A percentile compares a stretch with the other conserved stretches of the same genome.
These are phyloP conservation scores for Rhodosporidiobolus odoratus DNA, from an alignment of 768 basidiomycete species.

Conservation along the genomic window DNA sequence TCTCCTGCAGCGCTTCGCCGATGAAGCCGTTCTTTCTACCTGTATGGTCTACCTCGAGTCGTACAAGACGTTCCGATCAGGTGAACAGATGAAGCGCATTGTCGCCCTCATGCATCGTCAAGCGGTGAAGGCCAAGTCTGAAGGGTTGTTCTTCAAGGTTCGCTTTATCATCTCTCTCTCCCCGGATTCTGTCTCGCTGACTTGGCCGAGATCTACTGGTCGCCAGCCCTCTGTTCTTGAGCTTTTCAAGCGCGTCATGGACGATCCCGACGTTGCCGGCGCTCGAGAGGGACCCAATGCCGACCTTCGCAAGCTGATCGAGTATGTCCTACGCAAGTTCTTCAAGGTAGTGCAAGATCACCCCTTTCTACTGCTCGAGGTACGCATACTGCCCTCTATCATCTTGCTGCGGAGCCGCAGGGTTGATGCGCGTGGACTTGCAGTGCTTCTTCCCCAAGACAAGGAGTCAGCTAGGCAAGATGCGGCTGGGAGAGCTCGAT, in stretches of 20 bases:
- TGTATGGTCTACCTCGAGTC: slow-evolving; percentile 74
- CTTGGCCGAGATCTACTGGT: neutral
- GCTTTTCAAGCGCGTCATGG: slow-evolving; percentile 79
- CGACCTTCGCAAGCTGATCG: slow-evolving; percentile 77
- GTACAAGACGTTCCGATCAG: slow-evolving; percentile 68
- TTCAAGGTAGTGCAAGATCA: slow-evolving; percentile 85
- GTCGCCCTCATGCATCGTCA: slow-evolving; percentile 86
- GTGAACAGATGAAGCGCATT: slow-evolving; percentile 83
- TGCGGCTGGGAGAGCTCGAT: slow-evolving; percentile 26
- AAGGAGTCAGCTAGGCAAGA: slow-evolving; percentile 76
- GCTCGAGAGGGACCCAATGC: slow-evolving; percentile 72
- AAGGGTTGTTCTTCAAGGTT: slow-evolving; percentile 93
- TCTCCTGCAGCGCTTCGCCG: slow-evolving; percentile 78
- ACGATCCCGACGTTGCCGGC: slow-evolving; percentile 64
- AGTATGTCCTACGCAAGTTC: slow-evolving; percentile 81
- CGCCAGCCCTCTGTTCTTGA: slow-evolving; percentile 76
- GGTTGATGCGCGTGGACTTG: neutral
- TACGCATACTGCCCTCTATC: slow-evolving; percentile 48
- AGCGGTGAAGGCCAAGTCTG: slow-evolving; percentile 82
- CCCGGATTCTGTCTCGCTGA: slow-evolving; percentile 23
- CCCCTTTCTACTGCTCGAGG: slow-evolving; percentile 82
- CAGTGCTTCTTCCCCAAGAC: slow-evolving; percentile 88
- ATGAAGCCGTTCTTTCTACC: slow-evolving; percentile 76
- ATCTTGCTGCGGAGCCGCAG: neutral
- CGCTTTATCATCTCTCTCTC: slow-evolving; percentile 40